Conservation (phyloP, 306 rosid species). For the Prunus padus region DNA sequence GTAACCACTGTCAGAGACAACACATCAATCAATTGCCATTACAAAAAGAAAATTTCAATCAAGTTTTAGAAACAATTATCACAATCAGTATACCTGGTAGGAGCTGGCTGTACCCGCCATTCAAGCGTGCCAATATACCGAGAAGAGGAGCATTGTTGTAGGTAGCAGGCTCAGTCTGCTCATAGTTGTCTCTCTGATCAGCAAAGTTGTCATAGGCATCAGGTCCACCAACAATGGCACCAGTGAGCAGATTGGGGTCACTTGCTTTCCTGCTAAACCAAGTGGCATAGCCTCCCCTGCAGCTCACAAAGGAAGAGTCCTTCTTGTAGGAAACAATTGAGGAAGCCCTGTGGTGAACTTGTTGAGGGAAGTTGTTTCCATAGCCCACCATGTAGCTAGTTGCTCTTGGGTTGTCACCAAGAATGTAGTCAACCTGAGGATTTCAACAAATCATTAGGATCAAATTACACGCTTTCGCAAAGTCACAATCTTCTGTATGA, state of each 20-base stretch:
- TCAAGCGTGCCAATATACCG: conserved; percentile 77
- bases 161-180: conserved; percentile 98
- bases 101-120: conserved; percentile 70
- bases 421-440: conserved; percentile 83
- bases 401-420: conserved; percentile 95
- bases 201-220: conserved; percentile 98
- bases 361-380: conserved; percentile 81
- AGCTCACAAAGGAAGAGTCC: conserved; percentile 69
- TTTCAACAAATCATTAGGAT: conserved; percentile 1
- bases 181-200: conserved; percentile 88
- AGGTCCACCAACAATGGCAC: conserved; percentile 97
- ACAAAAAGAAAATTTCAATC: background rate
- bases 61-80: background rate
- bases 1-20: conserved; percentile 44
- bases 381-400: conserved; percentile 96
- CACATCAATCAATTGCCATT: background rate
- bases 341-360: conserved; percentile 89
- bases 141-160: conserved; percentile 97
- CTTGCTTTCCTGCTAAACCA: conserved; percentile 77
- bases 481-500: background rate
- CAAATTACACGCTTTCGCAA: background rate
- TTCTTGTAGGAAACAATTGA: conserved; percentile 87
- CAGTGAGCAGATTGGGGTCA: conserved; percentile 79
- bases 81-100: conserved; percentile 65
- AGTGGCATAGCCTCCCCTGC: conserved; percentile 91